These are phyloP conservation scores for Aaosphaeria pasadenensis DNA, from an alignment of 2,329 filamentous ascomycete species.

Conservation along the genomic window DNA sequence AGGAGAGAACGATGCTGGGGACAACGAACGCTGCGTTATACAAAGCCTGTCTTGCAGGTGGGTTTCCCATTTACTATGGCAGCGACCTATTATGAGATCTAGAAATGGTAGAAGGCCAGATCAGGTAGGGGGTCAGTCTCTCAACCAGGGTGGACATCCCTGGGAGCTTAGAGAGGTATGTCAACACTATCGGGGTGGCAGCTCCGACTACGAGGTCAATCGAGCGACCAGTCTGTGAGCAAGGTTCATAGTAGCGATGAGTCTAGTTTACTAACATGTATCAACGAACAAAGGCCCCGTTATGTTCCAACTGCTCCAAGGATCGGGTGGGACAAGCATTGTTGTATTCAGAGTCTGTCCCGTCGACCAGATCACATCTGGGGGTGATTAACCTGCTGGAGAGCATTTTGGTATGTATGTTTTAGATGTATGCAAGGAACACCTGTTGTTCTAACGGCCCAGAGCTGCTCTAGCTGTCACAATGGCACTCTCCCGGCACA, in stretches of 20 bases:
- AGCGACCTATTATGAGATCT: not conserved
- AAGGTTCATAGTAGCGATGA: not conserved
- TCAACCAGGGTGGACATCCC: constrained; percentile 8
- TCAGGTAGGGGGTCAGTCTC: constrained; percentile 1
- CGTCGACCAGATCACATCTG: not conserved
- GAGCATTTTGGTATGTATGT: not conserved
- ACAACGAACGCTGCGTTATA: constrained; percentile 35
- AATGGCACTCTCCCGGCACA: not conserved
- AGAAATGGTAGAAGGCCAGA: not conserved
- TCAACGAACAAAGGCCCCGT: not conserved
- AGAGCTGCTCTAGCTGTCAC: constrained; percentile 1
- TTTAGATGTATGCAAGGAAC: not conserved
- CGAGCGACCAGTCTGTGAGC: constrained; percentile 5
- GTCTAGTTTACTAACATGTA: not conserved
- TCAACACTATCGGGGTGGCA: constrained; percentile 14
- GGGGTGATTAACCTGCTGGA: not conserved
- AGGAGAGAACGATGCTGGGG: constrained; percentile 4
- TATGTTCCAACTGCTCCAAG: not conserved
- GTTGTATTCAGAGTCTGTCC: not conserved
- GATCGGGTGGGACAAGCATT: not conserved
- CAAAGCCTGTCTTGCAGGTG: constrained; percentile 37
- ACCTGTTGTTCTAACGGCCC: not conserved
- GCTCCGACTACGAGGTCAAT: constrained; percentile 16
- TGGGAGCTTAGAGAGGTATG: constrained; percentile 10
- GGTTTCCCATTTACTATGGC: not conserved